Conservation (phyloP, 108 stramenopile genomes). For the Skeletonema potamos region DNA sequence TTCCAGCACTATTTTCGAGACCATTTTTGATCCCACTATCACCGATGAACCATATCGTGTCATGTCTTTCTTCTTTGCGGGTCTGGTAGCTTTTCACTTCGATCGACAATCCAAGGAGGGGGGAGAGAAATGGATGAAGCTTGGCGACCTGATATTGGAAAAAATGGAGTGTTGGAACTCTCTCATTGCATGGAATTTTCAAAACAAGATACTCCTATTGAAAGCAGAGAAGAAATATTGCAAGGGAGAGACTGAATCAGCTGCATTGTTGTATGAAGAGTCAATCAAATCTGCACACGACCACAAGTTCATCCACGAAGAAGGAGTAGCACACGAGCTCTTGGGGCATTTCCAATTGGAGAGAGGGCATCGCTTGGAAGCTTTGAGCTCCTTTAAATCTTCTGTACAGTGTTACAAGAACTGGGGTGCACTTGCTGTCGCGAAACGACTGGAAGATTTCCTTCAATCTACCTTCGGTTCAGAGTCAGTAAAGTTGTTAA, state of each 20-base stretch:
- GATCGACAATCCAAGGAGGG: not conserved
- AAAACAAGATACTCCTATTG: slow-evolving; percentile 15
- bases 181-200: slow-evolving; percentile 4
- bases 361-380: not conserved
- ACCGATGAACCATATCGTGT: not conserved
- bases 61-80: not conserved
- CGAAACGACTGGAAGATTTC: slow-evolving; percentile 3
- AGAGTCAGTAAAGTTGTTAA: too few species aligned
- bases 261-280: slow-evolving; percentile 1
- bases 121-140: not conserved
- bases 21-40: not conserved
- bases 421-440: slow-evolving; percentile 23
- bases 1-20: not conserved
- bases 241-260: slow-evolving; percentile 3
- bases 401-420: slow-evolving; percentile 6
- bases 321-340: slow-evolving; percentile 7
- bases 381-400: slow-evolving; percentile 6
- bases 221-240: slow-evolving; percentile 9
- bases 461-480: not conserved
- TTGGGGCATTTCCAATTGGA: slow-evolving; percentile 10
- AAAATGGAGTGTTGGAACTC: not conserved
- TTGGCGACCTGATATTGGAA: not conserved
- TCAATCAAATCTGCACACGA: slow-evolving; percentile 16
- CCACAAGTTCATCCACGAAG: slow-evolving; percentile 19
- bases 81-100: not conserved